Evolutionary conservation across 2,329 filamentous ascomycete species (phyloP).

Genomic region (Pezicula neosporulosa): DNA sequence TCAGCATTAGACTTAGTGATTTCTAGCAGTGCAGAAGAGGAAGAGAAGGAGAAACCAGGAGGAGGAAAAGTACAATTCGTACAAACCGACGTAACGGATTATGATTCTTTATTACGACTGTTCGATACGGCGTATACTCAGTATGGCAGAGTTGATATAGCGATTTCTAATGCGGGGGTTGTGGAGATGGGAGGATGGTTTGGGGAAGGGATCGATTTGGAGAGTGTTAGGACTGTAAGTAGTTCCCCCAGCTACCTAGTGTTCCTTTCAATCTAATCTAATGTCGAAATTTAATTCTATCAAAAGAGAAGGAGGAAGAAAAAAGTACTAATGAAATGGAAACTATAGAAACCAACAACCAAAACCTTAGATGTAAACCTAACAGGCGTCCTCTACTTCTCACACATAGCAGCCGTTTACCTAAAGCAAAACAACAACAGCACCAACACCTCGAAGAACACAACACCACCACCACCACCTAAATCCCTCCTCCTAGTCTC

Average conservation of each 20-base stretch:
- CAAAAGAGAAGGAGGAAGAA: no score
- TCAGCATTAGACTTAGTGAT: conserved; percentile 30
- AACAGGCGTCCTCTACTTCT: conserved; percentile 11
- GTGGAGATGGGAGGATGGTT: conserved; percentile 35
- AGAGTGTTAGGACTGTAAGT: conserved; percentile 1
- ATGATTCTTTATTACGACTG: conserved; percentile 44
- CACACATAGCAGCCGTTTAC: conserved; percentile 12
- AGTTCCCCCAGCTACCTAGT: not conserved
- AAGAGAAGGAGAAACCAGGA: conserved; percentile 24
- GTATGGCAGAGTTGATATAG: conserved; percentile 13
- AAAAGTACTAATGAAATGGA: conserved; percentile 7
- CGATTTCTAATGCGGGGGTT: conserved; percentile 48
- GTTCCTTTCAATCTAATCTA: no score
- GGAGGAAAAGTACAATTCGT: conserved; percentile 33
- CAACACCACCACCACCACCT: not conserved
- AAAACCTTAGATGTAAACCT: conserved; percentile 21
- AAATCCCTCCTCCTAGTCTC: conserved; percentile 32
- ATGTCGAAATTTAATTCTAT: no score
- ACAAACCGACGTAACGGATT: conserved; percentile 31
- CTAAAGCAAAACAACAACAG: conserved; percentile 1
- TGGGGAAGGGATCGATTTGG: conserved; percentile 3
- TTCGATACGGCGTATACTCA: conserved; percentile 44
- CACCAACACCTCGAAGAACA: no score
- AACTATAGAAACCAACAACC: conserved; percentile 48
- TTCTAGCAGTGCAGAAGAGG: no score